phyloP scores from a whole-genome alignment of 352 stramenopile genomes.

The Phytophthora quininea region DNA sequence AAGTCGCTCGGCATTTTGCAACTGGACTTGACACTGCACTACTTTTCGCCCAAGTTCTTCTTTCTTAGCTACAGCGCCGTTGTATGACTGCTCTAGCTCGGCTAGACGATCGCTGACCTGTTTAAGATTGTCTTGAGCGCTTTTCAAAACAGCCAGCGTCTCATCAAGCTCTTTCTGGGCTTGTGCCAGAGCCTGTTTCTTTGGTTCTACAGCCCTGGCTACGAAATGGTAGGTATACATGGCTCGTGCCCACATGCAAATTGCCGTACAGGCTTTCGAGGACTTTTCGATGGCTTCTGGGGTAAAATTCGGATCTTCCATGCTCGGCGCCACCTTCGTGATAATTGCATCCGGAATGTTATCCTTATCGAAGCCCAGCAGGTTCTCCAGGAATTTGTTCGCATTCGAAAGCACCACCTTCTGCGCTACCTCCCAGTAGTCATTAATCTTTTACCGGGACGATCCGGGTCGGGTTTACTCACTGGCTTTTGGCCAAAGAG shows the following conservation, averaged over 20 bases:
- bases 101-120: slow-evolving; percentile 86
- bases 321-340: slow-evolving; percentile 79
- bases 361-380: slow-evolving; percentile 93
- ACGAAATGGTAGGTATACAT: slow-evolving; percentile 95
- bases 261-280: slow-evolving; percentile 90
- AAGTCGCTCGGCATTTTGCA: slow-evolving; percentile 88
- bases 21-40: slow-evolving; percentile 88
- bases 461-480: slow-evolving; percentile 86
- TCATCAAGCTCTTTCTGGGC: slow-evolving; percentile 89
- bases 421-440: slow-evolving; percentile 91
- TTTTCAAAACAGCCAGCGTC: slow-evolving; percentile 81
- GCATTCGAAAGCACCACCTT: slow-evolving; percentile 92
- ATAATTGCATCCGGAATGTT: slow-evolving; percentile 93
- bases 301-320: slow-evolving; percentile 91
- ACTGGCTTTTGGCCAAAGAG: slow-evolving; percentile 92
- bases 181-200: slow-evolving; percentile 87
- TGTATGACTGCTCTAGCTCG: slow-evolving; percentile 88
- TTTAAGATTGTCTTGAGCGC: slow-evolving; percentile 83
- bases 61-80: slow-evolving; percentile 88
- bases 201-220: slow-evolving; percentile 91
- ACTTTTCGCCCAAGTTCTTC: slow-evolving; percentile 90
- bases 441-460: slow-evolving; percentile 92
- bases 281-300: slow-evolving; percentile 92
- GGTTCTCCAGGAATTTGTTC: slow-evolving; percentile 91
- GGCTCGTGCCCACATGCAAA: slow-evolving; percentile 93